Base-by-base conservation (phyloP, 2,329 filamentous ascomycete genomes). In the Metarhizium robertsii region DNA sequence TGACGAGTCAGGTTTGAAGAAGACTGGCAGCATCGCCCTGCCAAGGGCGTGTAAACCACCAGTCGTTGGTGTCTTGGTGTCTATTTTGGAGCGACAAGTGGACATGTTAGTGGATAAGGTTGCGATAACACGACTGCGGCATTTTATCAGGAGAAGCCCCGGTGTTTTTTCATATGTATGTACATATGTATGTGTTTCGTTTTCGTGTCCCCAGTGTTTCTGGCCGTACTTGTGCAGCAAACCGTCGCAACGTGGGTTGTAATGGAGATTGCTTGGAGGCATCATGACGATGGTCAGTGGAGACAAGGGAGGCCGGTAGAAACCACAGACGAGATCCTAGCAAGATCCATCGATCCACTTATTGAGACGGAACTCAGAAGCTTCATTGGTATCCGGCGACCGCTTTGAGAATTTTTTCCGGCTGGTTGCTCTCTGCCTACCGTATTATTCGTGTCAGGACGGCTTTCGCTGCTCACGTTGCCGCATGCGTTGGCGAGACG, bases 131-230 rank as follows among this genome's bases (percentile, higher is more conserved):
- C 57, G 55, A 48, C 58, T 66, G 65, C 64, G 65, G 61, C 60
- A 68, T 68, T 67, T 64, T 64, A 60, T 61, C 62, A 53, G 43
- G 54, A 58, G 57, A n/a, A 61, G 64, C 60, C 66, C 43, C 36
- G 32, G 29, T 52, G 13, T 49, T 45, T 25, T 46, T 45, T 14
- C 42, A 25, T 25, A 25, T 25, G 25, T 25, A 25, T 25, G 25
- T 25, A 25, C 25, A 25, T 25, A 25, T 25, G 25, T 25, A 25
- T 45, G 20, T 61, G 63, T 43, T 62, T 64, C 61, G 46, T 62
- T 63, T 61, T 62, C 60, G 59, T 61, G 61, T 62, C 60, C 63
- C 61, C 63, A 63, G 61, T 54, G 47, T 54, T 57, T 20, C 48
- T 45, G 52, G 30, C 46, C 38, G 34, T 36, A 40, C 36, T n/a